Base-by-base conservation (phyloP, 768 basidiomycete species). In the Scleroderma citrinum region DNA sequence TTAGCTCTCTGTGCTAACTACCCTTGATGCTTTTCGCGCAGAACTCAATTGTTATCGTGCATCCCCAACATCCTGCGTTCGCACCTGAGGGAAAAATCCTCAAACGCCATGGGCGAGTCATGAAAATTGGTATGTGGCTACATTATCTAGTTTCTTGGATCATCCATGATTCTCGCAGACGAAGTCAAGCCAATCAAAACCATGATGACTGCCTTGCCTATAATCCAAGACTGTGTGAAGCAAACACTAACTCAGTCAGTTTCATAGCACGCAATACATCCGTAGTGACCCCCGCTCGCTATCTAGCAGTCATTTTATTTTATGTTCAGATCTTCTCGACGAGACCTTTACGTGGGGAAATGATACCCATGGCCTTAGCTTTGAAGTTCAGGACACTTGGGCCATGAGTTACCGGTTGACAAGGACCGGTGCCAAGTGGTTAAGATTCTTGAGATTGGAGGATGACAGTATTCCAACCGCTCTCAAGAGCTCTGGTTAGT, bases 121-220 rank as follows among this genome's bases (percentile, higher is more conserved):
- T 81, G 35, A 71, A 76, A 31, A 78, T 85, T 6, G 80, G 90
- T 88, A 57, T 48, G 72, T 59, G 13, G n/a, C 30, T 14, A 29
- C 35, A 20, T n/a, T 12, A 20, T 13, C 39, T 29, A 23, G 17
- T 32, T 32, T 19, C 26, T 19, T 55, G 20, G 44, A 34, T 40
- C 12, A 32, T 7, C 24, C 14, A 42, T 19, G 21, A 40, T 35
- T 23, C 21, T 34, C 21, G 10, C 52, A 89, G 87, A 82, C 23
- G 83, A 87, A 64, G 68, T 76, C 32, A 82, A 86, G 58, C 79
- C 87, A n/a, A 77, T 88, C 54, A 82, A 82, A 59, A 77, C 89
- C n/a, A 77, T 92, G 42, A 76, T 77, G 30, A 71, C 72, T 50
- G 83, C 81, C 7, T 67, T 91, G 44, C 84, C 85, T 2, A 68